Conservation (phyloP, 148 eudicot species). For the Rhododendron griersonianum region DNA sequence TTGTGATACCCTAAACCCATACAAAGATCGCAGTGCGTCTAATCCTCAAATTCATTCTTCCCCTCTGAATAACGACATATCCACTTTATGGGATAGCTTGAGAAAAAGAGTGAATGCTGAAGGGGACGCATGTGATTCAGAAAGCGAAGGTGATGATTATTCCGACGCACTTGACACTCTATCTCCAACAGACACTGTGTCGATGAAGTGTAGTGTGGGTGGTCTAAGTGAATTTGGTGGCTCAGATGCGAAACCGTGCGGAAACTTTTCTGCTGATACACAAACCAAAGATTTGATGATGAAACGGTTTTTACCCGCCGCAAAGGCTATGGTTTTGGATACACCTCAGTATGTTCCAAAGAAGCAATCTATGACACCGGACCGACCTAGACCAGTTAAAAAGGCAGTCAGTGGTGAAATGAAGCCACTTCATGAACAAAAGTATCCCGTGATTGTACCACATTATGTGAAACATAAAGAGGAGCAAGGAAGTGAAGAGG, state of each 20-base stretch:
- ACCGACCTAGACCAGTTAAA: slow-evolving; percentile 30
- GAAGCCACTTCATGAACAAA: slow-evolving; percentile 36
- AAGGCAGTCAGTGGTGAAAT: slow-evolving; percentile 37
- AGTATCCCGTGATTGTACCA: slow-evolving; percentile 29
- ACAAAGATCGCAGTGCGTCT: slow-evolving; percentile 5
- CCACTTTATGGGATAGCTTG: slow-evolving; percentile 24
- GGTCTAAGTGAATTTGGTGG: slow-evolving; percentile 51
- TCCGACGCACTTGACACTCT: slow-evolving; percentile 63
- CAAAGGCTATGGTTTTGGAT: slow-evolving; percentile 75
- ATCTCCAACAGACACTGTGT: slow-evolving; percentile 46
- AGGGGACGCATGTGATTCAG: slow-evolving; percentile 5
- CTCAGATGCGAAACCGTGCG: slow-evolving; percentile 23
- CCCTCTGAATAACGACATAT: slow-evolving; percentile 15
- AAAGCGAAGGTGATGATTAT: slow-evolving; percentile 35
- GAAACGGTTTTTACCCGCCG: slow-evolving; percentile 92
- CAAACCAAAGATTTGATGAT: slow-evolving; percentile 78
- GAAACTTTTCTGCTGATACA: slow-evolving; percentile 29
- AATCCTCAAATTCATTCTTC: slow-evolving; percentile 14
- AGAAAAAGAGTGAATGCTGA: slow-evolving; percentile 17
- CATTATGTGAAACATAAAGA: slow-evolving; percentile 35
- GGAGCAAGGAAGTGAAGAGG: slow-evolving; percentile 53
- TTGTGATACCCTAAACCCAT: slow-evolving; percentile 9
- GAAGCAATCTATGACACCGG: slow-evolving; percentile 38
- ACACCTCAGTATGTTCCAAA: slow-evolving; percentile 63
- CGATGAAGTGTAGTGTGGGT: slow-evolving; percentile 59